Conservation (phyloP, 1,139 yeast species). For the Arxiozyma telluris region DNA sequence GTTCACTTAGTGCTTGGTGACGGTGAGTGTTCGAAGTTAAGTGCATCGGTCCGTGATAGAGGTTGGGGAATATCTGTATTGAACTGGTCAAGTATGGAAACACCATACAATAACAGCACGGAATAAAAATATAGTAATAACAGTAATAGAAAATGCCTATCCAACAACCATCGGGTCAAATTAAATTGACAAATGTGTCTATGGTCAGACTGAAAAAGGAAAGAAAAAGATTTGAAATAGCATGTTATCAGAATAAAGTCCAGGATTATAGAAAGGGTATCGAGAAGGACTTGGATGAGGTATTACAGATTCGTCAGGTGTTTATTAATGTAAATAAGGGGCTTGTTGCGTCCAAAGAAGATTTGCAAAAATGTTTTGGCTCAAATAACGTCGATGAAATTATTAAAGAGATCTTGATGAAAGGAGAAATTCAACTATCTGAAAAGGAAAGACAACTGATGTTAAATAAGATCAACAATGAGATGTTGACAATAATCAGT, state of each 20-base stretch:
- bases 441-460: slow-evolving; percentile 85
- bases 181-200: slow-evolving; percentile 87
- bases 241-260: slow-evolving; percentile 93
- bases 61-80: neutral
- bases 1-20: neutral
- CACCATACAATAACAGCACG: neutral
- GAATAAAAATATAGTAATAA: neutral
- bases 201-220: slow-evolving; percentile 85
- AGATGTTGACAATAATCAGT: slow-evolving; percentile 72
- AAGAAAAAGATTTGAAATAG: slow-evolving; percentile 84
- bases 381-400: slow-evolving; percentile 67
- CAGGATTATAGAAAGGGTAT: slow-evolving; percentile 86
- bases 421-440: slow-evolving; percentile 90
- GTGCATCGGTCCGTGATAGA: neutral
- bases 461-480: slow-evolving; percentile 68
- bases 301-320: slow-evolving; percentile 90
- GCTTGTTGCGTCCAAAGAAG: slow-evolving; percentile 84
- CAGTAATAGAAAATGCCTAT: slow-evolving; percentile 33
- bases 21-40: neutral
- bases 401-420: slow-evolving; percentile 68
- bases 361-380: slow-evolving; percentile 63
- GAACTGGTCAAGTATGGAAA: no score
- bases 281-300: slow-evolving; percentile 93
- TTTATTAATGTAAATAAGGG: slow-evolving; percentile 92
- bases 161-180: slow-evolving; percentile 82